Conservation (phyloP, 768 basidiomycete genomes). For the Amanita rimosa region DNA sequence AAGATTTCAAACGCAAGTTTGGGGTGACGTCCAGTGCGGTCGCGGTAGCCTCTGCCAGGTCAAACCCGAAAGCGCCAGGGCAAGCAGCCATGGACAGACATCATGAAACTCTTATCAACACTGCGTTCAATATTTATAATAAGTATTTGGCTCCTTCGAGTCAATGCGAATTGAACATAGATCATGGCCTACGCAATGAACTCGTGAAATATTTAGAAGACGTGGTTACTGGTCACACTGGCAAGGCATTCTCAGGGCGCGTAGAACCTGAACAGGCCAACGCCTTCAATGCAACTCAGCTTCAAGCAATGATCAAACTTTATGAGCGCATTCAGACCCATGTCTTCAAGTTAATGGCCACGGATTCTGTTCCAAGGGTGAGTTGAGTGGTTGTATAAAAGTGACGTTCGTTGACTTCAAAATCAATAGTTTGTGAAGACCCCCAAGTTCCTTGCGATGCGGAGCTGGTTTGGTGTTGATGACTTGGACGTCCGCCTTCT, state of each 20-base stretch:
- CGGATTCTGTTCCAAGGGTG: constrained; percentile 97
- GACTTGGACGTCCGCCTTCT: constrained; percentile 49
- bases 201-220: constrained; percentile 89
- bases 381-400: constrained; percentile 21
- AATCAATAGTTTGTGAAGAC: constrained; percentile 74
- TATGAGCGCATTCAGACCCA: constrained; percentile 97
- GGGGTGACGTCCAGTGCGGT: constrained; percentile 89
- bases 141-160: constrained; percentile 94
- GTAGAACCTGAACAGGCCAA: constrained; percentile 74
- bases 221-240: constrained; percentile 67
- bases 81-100: constrained; percentile 94
- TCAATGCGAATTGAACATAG: constrained; percentile 95
- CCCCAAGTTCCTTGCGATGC: constrained; percentile 66
- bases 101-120: constrained; percentile 89
- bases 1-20: constrained; percentile 95
- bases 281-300: constrained; percentile 88
- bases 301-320: constrained; percentile 85
- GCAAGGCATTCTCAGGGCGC: constrained; percentile 68
- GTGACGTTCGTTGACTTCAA: constrained; percentile 7
- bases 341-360: constrained; percentile 96
- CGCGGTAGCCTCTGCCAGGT: constrained; percentile 36
- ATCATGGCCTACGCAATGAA: constrained; percentile 92
- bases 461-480: constrained; percentile 63
- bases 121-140: constrained; percentile 89
- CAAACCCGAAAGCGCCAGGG: constrained; percentile 41